These are phyloP conservation scores for Aspergillus arachidicola DNA, from an alignment of 2,329 filamentous ascomycete genomes.

Conservation along the genomic window DNA sequence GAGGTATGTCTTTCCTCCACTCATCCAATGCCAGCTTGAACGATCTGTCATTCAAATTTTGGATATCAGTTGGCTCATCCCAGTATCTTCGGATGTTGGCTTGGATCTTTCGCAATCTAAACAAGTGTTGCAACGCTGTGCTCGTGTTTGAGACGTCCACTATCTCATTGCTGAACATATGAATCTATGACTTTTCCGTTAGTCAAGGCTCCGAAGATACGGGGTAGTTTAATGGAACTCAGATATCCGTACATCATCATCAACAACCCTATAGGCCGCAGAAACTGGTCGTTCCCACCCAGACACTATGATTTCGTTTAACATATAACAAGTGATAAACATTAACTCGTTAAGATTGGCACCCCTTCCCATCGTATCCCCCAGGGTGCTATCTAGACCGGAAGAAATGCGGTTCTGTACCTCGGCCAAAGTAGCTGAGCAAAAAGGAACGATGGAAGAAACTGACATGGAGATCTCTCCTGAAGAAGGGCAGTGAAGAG, in stretches of 20 bases:
- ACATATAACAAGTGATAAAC: slow-evolving; percentile 33
- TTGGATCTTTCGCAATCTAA: slow-evolving; percentile 31
- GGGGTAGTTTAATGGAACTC: not conserved
- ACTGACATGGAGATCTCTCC: slow-evolving; percentile 29
- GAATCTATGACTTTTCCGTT: slow-evolving; percentile 20
- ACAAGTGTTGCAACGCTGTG: slow-evolving; percentile 27
- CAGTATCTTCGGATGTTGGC: slow-evolving; percentile 27
- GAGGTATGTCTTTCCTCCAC: slow-evolving; percentile 33
- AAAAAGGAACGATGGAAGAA: slow-evolving; percentile 31
- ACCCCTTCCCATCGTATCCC: slow-evolving; percentile 9
- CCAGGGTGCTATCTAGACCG: not conserved
- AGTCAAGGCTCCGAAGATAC: not conserved
- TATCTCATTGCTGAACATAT: slow-evolving; percentile 25
- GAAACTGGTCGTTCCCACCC: slow-evolving; percentile 33
- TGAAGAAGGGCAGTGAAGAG: slow-evolving; percentile 29
- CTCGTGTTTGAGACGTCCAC: slow-evolving; percentile 22
- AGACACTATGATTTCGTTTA: slow-evolving; percentile 31
- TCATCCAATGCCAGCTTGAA: slow-evolving; percentile 28
- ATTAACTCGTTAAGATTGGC: slow-evolving; percentile 26
- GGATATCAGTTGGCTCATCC: slow-evolving; percentile 15
- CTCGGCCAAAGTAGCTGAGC: slow-evolving; percentile 29
- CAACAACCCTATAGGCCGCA: slow-evolving; percentile 25
- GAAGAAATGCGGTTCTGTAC: slow-evolving; percentile 23
- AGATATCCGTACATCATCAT: slow-evolving; percentile 25
- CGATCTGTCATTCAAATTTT: slow-evolving; percentile 17